Conservation (phyloP, 768 basidiomycete genomes). For the Lentinula guzmanii region DNA sequence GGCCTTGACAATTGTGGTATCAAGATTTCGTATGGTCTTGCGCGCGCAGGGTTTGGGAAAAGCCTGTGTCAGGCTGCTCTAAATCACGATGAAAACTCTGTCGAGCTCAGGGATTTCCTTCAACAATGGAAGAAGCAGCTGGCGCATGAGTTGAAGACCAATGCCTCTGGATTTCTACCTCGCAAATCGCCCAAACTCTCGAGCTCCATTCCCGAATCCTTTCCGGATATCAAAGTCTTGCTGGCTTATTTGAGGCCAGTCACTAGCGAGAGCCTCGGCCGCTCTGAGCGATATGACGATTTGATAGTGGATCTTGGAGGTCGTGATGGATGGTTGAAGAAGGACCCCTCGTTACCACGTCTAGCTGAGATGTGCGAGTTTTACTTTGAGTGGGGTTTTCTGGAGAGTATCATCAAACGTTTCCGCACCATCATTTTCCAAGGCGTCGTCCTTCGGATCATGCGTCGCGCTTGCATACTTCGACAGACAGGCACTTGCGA, state of each 20-base stretch:
- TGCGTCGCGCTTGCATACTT: slow-evolving; percentile 56
- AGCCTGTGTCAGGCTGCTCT: slow-evolving; percentile 40
- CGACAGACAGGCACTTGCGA: slow-evolving; percentile 47
- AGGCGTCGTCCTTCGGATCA: slow-evolving; percentile 69
- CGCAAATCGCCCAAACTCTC: slow-evolving; percentile 63
- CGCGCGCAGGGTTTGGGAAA: slow-evolving; percentile 77
- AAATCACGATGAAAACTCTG: slow-evolving; percentile 37
- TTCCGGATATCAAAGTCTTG: slow-evolving; percentile 71
- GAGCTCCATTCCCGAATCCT: slow-evolving; percentile 53
- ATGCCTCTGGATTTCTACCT: slow-evolving; percentile 57
- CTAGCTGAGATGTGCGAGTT: slow-evolving; percentile 75
- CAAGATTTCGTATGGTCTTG: slow-evolving; percentile 70
- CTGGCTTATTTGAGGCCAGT: slow-evolving; percentile 75
- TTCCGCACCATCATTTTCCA: slow-evolving; percentile 62
- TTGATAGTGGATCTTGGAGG: slow-evolving; percentile 9
- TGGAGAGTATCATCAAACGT: slow-evolving; percentile 67
- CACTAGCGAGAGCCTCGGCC: slow-evolving; percentile 58
- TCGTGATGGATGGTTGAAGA: slow-evolving; percentile 39
- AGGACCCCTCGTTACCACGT: slow-evolving; percentile 62
- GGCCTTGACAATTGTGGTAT: slow-evolving; percentile 66
- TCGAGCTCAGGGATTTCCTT: slow-evolving; percentile 48
- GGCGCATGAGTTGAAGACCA: slow-evolving; percentile 59
- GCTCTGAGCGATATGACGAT: slow-evolving; percentile 26
- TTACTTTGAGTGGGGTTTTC: slow-evolving; percentile 17
- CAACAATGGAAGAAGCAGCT: slow-evolving; percentile 58